Percentiles rank a stretch among this genome's conserved stretches.
Conservation (phyloP, 768 basidiomycete species). For the Suillus cothurnatus region DNA sequence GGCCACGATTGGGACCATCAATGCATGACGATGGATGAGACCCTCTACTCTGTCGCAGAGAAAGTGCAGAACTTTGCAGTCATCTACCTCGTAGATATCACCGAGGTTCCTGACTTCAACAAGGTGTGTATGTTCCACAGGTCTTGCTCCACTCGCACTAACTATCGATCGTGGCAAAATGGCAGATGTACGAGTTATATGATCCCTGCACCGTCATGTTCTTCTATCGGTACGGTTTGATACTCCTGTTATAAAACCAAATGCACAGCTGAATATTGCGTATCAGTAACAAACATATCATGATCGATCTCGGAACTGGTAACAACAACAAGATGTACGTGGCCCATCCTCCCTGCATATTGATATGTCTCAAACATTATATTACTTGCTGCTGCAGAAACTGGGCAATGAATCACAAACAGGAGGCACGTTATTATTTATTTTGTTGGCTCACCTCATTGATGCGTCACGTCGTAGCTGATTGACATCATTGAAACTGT, state of each 20-base stretch:
- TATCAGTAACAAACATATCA: constrained; percentile 94
- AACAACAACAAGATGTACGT: constrained; percentile 99
- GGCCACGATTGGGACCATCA: constrained; percentile 92
- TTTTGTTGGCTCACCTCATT: neutral
- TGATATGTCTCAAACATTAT: neutral
- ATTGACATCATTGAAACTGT: constrained; percentile 99
- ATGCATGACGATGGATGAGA: constrained; percentile 99
- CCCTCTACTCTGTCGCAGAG: constrained; percentile 87
- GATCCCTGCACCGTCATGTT: constrained; percentile 98
- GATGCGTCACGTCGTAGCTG: constrained; percentile 49
- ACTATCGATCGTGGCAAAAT: constrained; percentile 5
- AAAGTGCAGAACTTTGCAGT: constrained; percentile 99
- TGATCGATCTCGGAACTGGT: constrained; percentile 99
- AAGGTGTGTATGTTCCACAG: constrained; percentile 55
- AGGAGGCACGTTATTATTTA: constrained; percentile 64
- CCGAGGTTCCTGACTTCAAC: constrained; percentile 97
- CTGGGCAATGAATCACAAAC: constrained; percentile 99
- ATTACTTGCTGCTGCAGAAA: constrained; percentile 55
- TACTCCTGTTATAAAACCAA: neutral
- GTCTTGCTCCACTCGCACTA: neutral
- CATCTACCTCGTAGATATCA: constrained; percentile 94
- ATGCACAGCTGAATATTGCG: neutral
- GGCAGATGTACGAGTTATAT: constrained; percentile 97
- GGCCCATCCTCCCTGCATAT: neutral
- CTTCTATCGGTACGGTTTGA: constrained; percentile 81